phyloP scores from a whole-genome alignment of 2,329 filamentous ascomycete species.

The Fonsecaea pedrosoi region DNA sequence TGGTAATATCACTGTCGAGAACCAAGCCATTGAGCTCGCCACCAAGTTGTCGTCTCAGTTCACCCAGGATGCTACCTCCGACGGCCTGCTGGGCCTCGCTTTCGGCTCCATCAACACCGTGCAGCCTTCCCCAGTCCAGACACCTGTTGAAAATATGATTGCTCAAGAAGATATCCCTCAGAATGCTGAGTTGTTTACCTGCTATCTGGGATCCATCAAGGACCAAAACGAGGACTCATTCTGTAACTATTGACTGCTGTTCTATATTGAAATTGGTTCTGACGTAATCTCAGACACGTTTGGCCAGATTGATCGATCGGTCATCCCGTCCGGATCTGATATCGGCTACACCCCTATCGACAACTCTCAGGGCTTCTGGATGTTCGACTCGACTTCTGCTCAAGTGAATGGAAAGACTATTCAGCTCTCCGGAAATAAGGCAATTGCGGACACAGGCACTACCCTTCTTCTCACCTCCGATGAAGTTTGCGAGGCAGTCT shows the following conservation, averaged over 20 bases:
- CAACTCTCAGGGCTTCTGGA: conserved; percentile 72
- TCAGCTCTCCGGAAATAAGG: conserved; percentile 62
- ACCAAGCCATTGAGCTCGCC: conserved; percentile 71
- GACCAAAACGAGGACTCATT: conserved; percentile 50
- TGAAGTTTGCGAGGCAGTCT: conserved; percentile 65
- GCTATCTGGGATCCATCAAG: conserved; percentile 64
- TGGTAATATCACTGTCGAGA: conserved; percentile 66
- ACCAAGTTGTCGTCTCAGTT: conserved; percentile 66
- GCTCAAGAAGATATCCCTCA: conserved; percentile 61
- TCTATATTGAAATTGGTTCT: conserved; percentile 11
- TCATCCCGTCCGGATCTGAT: conserved; percentile 61
- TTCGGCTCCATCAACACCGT: conserved; percentile 71
- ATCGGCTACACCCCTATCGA: conserved; percentile 68
- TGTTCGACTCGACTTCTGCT: conserved; percentile 64
- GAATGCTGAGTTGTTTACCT: conserved; percentile 66
- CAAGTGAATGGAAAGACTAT: conserved; percentile 64
- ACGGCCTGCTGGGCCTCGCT: conserved; percentile 66
- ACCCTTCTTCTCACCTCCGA: conserved; percentile 71
- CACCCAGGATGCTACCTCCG: conserved; percentile 54
- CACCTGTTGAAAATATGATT: conserved; percentile 74
- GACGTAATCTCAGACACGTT: conserved; percentile 70
- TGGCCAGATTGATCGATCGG: conserved; percentile 70
- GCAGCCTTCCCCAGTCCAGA: conserved; percentile 60
- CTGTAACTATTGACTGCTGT: background rate
- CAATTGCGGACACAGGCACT: conserved; percentile 75